These are phyloP conservation scores for Drechslerella stenobrocha DNA, from an alignment of 2,329 filamentous ascomycete species.

Conservation along the genomic window DNA sequence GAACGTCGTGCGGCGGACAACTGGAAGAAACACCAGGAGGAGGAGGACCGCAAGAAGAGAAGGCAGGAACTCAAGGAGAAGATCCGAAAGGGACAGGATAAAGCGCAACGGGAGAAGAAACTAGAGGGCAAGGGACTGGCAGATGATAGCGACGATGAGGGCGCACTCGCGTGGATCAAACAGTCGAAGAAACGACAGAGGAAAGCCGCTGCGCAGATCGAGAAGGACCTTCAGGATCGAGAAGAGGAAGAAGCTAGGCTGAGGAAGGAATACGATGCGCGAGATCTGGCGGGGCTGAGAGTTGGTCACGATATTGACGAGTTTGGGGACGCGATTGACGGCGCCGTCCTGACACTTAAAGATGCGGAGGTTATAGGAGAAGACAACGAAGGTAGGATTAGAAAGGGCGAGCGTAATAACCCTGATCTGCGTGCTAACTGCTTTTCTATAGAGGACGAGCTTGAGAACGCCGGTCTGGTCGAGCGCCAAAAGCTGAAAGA, in stretches of 20 bases:
- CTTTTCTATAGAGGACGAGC: conserved; percentile 74
- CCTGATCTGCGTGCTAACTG: conserved; percentile 54
- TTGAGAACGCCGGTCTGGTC: conserved; percentile 74
- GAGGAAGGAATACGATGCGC: conserved; percentile 72
- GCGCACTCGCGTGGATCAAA: conserved; percentile 83
- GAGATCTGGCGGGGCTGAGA: conserved; percentile 85
- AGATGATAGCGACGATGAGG: conserved; percentile 65
- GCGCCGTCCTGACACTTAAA: conserved; percentile 92
- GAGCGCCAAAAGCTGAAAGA: conserved; percentile 75
- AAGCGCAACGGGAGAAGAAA: conserved; percentile 72
- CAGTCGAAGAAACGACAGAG: conserved; percentile 92
- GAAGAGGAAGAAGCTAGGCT: conserved; percentile 74
- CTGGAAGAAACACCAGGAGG: conserved; percentile 65
- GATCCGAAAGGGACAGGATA: conserved; percentile 83
- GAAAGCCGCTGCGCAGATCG: conserved; percentile 76
- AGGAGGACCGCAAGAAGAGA: conserved; percentile 74
- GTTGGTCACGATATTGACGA: conserved; percentile 83
- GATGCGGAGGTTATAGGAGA: conserved; percentile 75
- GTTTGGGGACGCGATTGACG: conserved; percentile 75
- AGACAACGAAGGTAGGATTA: conserved; percentile 66
- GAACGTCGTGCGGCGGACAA: conserved; percentile 57
- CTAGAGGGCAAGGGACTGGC: conserved; percentile 83
- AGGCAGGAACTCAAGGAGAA: conserved; percentile 74
- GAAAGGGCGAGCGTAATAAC: not conserved
- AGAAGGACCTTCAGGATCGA: conserved; percentile 64